phyloP scores from a whole-genome alignment of 805 yeast genomes.

The Spathaspora hagerdaliae region DNA sequence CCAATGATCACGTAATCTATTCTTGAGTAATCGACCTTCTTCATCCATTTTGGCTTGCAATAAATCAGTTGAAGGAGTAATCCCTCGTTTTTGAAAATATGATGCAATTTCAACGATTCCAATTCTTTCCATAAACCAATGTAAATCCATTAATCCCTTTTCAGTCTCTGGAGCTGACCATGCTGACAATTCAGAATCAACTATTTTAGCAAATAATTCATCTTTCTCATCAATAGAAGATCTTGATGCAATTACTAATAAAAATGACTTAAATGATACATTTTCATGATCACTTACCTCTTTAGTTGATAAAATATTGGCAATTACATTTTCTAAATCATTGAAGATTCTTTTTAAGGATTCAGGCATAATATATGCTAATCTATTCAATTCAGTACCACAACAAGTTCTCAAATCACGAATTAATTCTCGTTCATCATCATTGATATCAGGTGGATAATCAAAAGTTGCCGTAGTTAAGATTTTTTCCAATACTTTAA shows the following conservation, averaged over 20 bases:
- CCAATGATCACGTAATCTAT: constrained; percentile 86
- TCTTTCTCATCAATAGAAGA: constrained; percentile 69
- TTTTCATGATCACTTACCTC: constrained; percentile 86
- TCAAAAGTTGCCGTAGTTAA: constrained; percentile 81
- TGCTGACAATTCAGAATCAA: constrained; percentile 86
- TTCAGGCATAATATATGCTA: constrained; percentile 94
- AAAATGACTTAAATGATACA: constrained; percentile 88
- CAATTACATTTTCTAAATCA: constrained; percentile 79
- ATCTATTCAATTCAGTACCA: constrained; percentile 90
- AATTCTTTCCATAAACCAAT: constrained; percentile 97
- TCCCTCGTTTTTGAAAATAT: constrained; percentile 79
- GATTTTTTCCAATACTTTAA: constrained; percentile 79
- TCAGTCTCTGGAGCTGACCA: constrained; percentile 93
- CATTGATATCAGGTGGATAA: constrained; percentile 62
- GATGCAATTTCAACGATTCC: constrained; percentile 93
- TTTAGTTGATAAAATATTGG: constrained; percentile 59
- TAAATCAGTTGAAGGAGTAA: constrained; percentile 71
- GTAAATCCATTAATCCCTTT: constrained; percentile 82
- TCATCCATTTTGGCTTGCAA: constrained; percentile 85
- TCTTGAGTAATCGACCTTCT: constrained; percentile 71
- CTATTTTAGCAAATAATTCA: constrained; percentile 78
- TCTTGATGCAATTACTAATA: constrained; percentile 87
- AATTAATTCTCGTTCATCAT: constrained; percentile 73
- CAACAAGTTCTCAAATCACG: constrained; percentile 87
- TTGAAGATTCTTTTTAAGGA: constrained; percentile 74